Conservation (phyloP, 164 flowering plant species). For the Aristolochia contorta region DNA sequence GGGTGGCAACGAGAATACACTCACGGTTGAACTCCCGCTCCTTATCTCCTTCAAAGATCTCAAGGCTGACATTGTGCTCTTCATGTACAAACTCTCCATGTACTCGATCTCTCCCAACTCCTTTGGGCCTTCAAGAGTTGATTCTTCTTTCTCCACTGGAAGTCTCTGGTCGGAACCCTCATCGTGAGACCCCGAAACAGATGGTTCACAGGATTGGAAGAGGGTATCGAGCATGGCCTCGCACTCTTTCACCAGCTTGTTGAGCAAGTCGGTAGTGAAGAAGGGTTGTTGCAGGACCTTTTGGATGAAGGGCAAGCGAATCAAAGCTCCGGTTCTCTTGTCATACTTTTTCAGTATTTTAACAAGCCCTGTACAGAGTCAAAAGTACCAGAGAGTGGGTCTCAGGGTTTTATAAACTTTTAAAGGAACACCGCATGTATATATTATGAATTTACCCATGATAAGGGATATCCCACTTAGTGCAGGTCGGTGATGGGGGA, state of each 20-base stretch:
- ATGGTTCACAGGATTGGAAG: slow-evolving; percentile 21
- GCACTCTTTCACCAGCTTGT: slow-evolving; percentile 70
- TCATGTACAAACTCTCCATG: slow-evolving; percentile 43
- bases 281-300: slow-evolving; percentile 79
- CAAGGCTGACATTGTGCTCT: slow-evolving; percentile 38
- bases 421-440: no score
- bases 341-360: slow-evolving; percentile 81
- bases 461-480: no score
- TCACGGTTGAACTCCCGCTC: slow-evolving; percentile 52
- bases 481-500: no score
- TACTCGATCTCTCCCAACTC: slow-evolving; percentile 40
- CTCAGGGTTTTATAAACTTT: background rate
- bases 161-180: background rate
- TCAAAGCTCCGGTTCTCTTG: slow-evolving; percentile 66
- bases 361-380: slow-evolving; percentile 47
- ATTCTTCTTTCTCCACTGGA: background rate
- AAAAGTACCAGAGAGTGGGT: background rate
- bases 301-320: slow-evolving; percentile 73
- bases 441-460: no score
- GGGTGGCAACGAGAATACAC: slow-evolving; percentile 46
- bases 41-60: slow-evolving; percentile 44
- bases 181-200: slow-evolving; percentile 5
- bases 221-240: slow-evolving; percentile 53
- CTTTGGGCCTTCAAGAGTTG: slow-evolving; percentile 16
- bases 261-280: slow-evolving; percentile 59